phyloP scores from a whole-genome alignment of 2,329 filamentous ascomycete genomes.

The Ustulina deusta region DNA sequence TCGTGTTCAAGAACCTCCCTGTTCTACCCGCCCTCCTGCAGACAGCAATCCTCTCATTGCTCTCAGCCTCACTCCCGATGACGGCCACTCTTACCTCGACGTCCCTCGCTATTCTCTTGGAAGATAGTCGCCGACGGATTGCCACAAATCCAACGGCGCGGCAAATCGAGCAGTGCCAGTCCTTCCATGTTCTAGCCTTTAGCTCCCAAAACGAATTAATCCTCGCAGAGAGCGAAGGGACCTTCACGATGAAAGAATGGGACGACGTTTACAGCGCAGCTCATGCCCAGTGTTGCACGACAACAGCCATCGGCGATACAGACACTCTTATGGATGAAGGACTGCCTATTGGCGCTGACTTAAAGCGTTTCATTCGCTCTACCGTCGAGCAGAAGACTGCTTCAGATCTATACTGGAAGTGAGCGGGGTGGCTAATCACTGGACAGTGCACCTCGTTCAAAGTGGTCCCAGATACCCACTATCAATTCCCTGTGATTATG shows the following conservation, averaged over 20 bases:
- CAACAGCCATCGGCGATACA: constrained; percentile 52
- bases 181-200: constrained; percentile 86
- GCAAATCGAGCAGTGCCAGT: constrained; percentile 72
- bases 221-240: constrained; percentile 83
- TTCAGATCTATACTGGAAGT: constrained; percentile 68
- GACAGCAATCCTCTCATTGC: constrained; percentile 79
- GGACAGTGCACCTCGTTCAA: constrained; percentile 1
- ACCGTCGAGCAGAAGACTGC: constrained; percentile 62
- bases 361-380: constrained; percentile 72
- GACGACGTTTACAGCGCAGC: constrained; percentile 75
- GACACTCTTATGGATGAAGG: constrained; percentile 62
- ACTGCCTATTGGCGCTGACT: constrained; percentile 58
- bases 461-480: constrained; percentile 5
- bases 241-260: constrained; percentile 82
- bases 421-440: constrained; percentile 13
- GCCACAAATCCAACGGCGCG: constrained; percentile 72
- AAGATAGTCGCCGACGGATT: constrained; percentile 57
- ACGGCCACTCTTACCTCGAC: constrained; percentile 76
- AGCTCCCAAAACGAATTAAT: constrained; percentile 79
- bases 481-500: constrained; percentile 13
- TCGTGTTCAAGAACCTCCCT: constrained; percentile 72
- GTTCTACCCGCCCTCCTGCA: constrained; percentile 87
- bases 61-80: constrained; percentile 86
- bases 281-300: constrained; percentile 70
- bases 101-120: constrained; percentile 68